Percentiles rank a stretch among this genome's conserved stretches.
These are phyloP conservation scores for Dichotomocladium elegans DNA, from an alignment of 371 early-diverging fungal species.

Conservation along the genomic window DNA sequence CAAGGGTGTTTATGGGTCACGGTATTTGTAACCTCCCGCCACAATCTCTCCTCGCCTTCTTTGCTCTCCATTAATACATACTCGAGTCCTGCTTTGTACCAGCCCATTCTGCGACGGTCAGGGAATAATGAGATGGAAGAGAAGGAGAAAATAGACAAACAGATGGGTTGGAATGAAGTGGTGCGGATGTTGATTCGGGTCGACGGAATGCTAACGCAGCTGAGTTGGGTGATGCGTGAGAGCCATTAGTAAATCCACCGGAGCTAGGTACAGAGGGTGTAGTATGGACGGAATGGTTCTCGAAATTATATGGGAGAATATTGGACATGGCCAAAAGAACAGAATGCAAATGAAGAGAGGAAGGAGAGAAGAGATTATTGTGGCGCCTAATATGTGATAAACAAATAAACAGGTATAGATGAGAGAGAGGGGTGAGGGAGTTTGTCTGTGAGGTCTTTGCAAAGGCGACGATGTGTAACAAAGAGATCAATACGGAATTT, in stretches of 20 bases:
- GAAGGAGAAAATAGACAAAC: slow-evolving; percentile 26
- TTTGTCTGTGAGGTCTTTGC: too few relatives aligned
- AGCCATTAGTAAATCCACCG: too few relatives aligned
- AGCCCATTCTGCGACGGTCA: slow-evolving; percentile 35
- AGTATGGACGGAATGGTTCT: neutral
- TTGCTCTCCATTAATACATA: neutral
- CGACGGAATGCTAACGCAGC: neutral
- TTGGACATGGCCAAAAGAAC: slow-evolving; percentile 1
- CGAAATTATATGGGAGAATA: slow-evolving; percentile 1
- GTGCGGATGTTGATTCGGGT: slow-evolving; percentile 13
- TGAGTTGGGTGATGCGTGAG: neutral
- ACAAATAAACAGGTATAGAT: neutral
- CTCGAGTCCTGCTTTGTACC: slow-evolving; percentile 17
- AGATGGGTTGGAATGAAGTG: slow-evolving; percentile 19
- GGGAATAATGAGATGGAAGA: slow-evolving; percentile 25
- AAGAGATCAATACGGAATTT: too few relatives aligned
- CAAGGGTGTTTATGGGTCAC: neutral
- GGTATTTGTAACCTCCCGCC: neutral
- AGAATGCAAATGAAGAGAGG: too few relatives aligned
- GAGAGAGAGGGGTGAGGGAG: neutral
- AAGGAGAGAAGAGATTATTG: neutral
- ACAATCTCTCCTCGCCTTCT: neutral
- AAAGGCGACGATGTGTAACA: too few relatives aligned
- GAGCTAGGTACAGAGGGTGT: too few relatives aligned
- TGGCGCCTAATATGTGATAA: neutral